These are phyloP conservation scores for Kwoniella bestiolae DNA, from an alignment of 768 basidiomycete species.

Conservation along the genomic window DNA sequence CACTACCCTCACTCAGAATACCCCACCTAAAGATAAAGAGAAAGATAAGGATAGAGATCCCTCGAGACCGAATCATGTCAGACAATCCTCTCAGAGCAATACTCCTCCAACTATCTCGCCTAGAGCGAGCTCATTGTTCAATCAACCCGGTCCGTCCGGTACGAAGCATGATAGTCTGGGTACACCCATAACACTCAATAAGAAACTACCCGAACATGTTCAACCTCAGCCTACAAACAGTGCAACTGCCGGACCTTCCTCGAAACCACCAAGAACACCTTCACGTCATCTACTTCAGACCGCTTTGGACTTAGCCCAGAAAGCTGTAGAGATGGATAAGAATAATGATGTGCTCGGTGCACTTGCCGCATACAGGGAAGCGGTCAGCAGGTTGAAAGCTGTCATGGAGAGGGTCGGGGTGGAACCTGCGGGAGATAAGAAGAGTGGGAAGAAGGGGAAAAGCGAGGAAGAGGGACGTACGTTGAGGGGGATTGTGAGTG, in stretches of 20 bases:
- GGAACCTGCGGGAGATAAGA: slow-evolving; percentile 33
- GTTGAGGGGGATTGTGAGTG: slow-evolving; percentile 55
- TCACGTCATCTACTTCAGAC: slow-evolving; percentile 52
- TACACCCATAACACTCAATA: slow-evolving; percentile 12
- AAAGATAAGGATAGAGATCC: not conserved
- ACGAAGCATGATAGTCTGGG: not conserved
- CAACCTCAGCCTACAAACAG: not conserved
- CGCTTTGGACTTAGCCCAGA: slow-evolving; percentile 55
- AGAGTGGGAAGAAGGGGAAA: slow-evolving; percentile 22
- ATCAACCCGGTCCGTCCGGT: slow-evolving; percentile 3
- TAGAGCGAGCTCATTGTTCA: slow-evolving; percentile 19
- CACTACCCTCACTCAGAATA: not conserved
- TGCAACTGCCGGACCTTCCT: not conserved
- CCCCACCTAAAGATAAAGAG: not conserved
- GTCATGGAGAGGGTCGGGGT: slow-evolving; percentile 56
- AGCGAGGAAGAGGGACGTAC: slow-evolving; percentile 55
- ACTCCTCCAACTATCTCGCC: slow-evolving; percentile 17
- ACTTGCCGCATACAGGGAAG: slow-evolving; percentile 49
- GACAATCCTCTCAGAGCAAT: not conserved
- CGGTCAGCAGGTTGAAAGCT: slow-evolving; percentile 47
- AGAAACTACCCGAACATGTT: slow-evolving; percentile 1
- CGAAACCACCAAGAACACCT: slow-evolving; percentile 39
- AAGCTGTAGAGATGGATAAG: slow-evolving; percentile 54
- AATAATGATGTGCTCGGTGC: slow-evolving; percentile 55
- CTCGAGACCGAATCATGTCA: slow-evolving; percentile 1